Evolutionary conservation across 805 yeast genomes (phyloP), one percentile per base, ranked within the genome.

Genomic region (Komagataella kurtzmanii): DNA sequence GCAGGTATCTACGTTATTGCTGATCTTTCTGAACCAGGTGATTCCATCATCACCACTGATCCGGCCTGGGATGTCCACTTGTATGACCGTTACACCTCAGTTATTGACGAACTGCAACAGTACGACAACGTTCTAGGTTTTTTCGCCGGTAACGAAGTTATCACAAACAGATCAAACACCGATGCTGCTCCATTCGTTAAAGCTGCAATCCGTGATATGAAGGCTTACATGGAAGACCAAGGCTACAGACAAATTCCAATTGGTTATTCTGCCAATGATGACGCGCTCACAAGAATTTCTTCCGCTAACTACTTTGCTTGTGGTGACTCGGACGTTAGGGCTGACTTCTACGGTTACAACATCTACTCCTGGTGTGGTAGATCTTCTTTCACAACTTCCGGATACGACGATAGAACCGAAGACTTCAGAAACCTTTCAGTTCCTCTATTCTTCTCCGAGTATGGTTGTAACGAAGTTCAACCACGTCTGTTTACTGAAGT

Each of bases 111-210:
- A 58, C 79, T 93, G 72, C 79, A 81, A 54, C 73, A 77, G 59
- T 91, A 90, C 70, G 69, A 83, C 49, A 91, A 91, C 68, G 78
- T 88, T 17, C 74, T 91, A 56, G 99, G 98, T 2, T 90, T 88
- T 76, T 90, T 91, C 69, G 98, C 98, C 24, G 99, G 98, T 55
- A 93, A 93, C 69, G 99, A 91, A 75, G 98, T 93, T 51, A 80
- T 91, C 54, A 91, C 90, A 68, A 88, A 87, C 62, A 70, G 68
- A 47, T 71, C 88, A 49, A 90, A 88, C 68, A 86, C 97, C 12
- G 83, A 81, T 58, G 87, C 97, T 36, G 89, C 97, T 24, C 88
- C 97, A 1, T 91, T 82, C 67, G 96, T 93, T 53, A 93, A 91
- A 75, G 97, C 98, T 30, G 96, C 98, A 17, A 76, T 93, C 55